Base-by-base conservation (phyloP, 176 grass and related monocot genomes). In the Luzula sylvatica region DNA sequence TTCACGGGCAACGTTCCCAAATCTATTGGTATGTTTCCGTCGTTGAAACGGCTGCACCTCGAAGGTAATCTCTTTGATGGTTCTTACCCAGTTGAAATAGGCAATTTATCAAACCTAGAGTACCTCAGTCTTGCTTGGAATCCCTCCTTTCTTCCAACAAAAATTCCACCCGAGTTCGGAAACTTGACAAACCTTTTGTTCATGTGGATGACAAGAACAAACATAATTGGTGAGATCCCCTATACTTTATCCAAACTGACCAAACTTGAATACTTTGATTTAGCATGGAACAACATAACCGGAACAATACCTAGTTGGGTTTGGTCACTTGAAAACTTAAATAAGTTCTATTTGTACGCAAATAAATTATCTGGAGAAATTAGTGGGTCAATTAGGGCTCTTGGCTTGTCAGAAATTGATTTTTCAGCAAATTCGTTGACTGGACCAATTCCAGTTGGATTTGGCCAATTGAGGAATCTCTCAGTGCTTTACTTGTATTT, bases 21-120 rank as follows among this genome's bases (percentile, higher is more conserved):
- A 16, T 46, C 67, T 1, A 60, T 96, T 19, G 60, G 80, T 38
- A 0, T n/a, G 42, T 50, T 77, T 35, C 23, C 82, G 22, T 1
- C 0, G n/a, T 65, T 95, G 14, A 77, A 23, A 25, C 68, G 48
- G 0, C 69, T 95, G 1, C 0, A 35, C 2, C 72, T 95, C 47
- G 47, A 81, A 18, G 40, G 0, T 1, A 95, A 95, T 53, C 16
- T 1, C 42, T 88, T 95, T 65, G 53, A 76, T 0, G 76, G 83
- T 7, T 38, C 59, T 14, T 88, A 88, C 46, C 83, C 89, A 0
- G 39, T 51, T 7, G 61, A 74, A 30, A 29, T 69, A 18, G 50
- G 53, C n/a, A 61, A 74, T 39, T 38, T 75, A 7, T 26, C 7
- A 0, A 30, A 14, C 9, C 20, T 82, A 14, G 5, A 48, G 44